Evolutionary conservation across 2,329 filamentous ascomycete species (phyloP), one percentile per base, ranked within the genome.

Genomic region (Paramyrothecium roridum): DNA sequence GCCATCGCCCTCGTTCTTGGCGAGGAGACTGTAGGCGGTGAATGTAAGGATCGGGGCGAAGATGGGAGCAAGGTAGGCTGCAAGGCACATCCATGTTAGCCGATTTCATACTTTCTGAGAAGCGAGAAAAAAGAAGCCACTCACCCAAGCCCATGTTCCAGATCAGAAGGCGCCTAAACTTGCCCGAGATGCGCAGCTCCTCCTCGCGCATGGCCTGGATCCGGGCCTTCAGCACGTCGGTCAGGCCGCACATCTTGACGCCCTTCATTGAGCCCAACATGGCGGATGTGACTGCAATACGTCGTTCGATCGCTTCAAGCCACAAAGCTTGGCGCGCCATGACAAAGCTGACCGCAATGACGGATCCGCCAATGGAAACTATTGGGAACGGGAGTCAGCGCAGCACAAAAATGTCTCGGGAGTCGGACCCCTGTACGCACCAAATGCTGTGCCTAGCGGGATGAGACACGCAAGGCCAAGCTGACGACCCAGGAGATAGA

Each of bases 401-500:
- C 10, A 30, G 26, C 26, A 30, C 26, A 30, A 30, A n/a, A 30
- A 30, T 30, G 26, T 30, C 26, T 30, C 26, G 26, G 26, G 26
- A 30, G 6, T 30, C 26, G 26, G 26, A 30, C 26, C 26, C 6
- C 6, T 17, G 8, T 34, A 51, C 61, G 54, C 45, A 63, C 62
- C 48, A 11, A 59, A 34, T 10, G 57, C 54, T 1, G 78, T 67
- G 1, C 71, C 70, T 12, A 80, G 70, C 0, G 79, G 79, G 0
- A 75, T 74, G 0, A 74, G 62, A 45, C 76, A 80, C 0, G 76
- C 77, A 1, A 70, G 65, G 0, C 78, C 78, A 3, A 82, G 63
- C 50, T 80, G 72, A 11, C 63, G 63, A 17, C 78, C 69, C 0
- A 84, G 63, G 0, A 83, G 64, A 59, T 72, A 83, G 23, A 76